Percentiles rank a stretch among this genome's conserved stretches.
Conservation (phyloP, 2,329 filamentous ascomycete species). For the Leptosphaerulina australis region DNA sequence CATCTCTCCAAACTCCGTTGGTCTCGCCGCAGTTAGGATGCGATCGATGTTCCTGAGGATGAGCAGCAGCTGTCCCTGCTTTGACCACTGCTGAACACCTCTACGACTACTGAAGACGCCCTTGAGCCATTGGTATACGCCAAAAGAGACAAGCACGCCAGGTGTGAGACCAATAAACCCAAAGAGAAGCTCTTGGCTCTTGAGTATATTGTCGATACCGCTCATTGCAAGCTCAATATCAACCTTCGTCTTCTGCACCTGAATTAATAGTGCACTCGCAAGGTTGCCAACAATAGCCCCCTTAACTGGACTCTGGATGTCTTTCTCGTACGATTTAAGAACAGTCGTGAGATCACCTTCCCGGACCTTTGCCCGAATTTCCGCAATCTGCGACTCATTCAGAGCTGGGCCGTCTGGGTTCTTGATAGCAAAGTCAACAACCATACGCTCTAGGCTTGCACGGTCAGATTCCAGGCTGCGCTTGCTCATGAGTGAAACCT, state of each 20-base stretch:
- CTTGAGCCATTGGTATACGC: constrained; percentile 73
- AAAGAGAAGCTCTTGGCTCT: constrained; percentile 96
- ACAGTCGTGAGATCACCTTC: constrained; percentile 95
- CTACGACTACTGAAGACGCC: constrained; percentile 72
- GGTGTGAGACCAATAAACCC: constrained; percentile 94
- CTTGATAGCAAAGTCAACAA: constrained; percentile 90
- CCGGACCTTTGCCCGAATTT: constrained; percentile 78
- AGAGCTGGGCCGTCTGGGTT: constrained; percentile 71
- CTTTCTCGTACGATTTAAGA: constrained; percentile 86
- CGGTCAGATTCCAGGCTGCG: constrained; percentile 88
- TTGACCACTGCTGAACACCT: constrained; percentile 68
- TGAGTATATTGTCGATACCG: constrained; percentile 91
- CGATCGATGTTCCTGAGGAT: constrained; percentile 89
- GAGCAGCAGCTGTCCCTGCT: constrained; percentile 73
- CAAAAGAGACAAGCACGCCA: constrained; percentile 84
- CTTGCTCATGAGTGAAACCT: constrained; percentile 96
- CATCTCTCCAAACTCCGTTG: constrained; percentile 74
- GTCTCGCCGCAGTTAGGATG: constrained; percentile 56
- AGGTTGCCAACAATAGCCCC: constrained; percentile 87
- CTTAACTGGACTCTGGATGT: constrained; percentile 79
- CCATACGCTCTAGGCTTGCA: constrained; percentile 94
- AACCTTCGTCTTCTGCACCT: constrained; percentile 98
- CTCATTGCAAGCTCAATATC: constrained; percentile 96
- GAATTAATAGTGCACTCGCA: constrained; percentile 87
- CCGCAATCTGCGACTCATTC: constrained; percentile 71